Evolutionary conservation across 768 basidiomycete genomes (phyloP).

Genomic region (Rhodosporidiobolus sp.): DNA sequence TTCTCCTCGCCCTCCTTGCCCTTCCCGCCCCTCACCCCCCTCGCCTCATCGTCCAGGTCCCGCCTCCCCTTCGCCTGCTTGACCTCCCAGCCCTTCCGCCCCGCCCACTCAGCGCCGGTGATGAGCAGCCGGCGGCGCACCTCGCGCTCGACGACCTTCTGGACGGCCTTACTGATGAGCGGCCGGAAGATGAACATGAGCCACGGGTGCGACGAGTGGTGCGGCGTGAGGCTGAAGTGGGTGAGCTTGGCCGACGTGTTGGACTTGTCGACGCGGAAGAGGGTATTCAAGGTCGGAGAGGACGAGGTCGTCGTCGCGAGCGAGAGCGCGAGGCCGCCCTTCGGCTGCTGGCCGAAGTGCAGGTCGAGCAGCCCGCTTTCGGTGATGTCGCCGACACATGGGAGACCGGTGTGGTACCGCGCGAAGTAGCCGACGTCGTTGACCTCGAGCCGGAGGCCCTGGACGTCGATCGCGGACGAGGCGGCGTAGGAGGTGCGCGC

Average conservation of each 20-base stretch:
- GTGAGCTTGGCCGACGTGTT: neutral
- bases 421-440: conserved; percentile 32
- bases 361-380: conserved; percentile 36
- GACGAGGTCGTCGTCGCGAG: neutral
- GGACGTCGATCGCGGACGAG: neutral
- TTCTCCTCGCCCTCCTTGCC: neutral
- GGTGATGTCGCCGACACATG: conserved; percentile 8
- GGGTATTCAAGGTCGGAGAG: neutral
- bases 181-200: conserved; percentile 18
- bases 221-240: conserved; percentile 14
- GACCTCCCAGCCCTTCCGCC: conserved; percentile 8
- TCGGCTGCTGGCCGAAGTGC: conserved; percentile 7
- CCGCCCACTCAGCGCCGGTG: neutral
- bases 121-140: conserved; percentile 4
- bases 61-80: neutral
- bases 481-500: conserved; percentile 8
- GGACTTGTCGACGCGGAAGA: conserved; percentile 5
- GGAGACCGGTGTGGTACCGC: conserved; percentile 5
- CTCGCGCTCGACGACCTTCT: conserved; percentile 15
- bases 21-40: neutral
- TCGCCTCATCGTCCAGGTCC: neutral
- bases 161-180: neutral
- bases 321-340: neutral
- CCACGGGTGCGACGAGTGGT: conserved; percentile 16
- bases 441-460: conserved; percentile 22